phyloP scores from a whole-genome alignment of 306 rosid genomes.

The Quercus ilex region DNA sequence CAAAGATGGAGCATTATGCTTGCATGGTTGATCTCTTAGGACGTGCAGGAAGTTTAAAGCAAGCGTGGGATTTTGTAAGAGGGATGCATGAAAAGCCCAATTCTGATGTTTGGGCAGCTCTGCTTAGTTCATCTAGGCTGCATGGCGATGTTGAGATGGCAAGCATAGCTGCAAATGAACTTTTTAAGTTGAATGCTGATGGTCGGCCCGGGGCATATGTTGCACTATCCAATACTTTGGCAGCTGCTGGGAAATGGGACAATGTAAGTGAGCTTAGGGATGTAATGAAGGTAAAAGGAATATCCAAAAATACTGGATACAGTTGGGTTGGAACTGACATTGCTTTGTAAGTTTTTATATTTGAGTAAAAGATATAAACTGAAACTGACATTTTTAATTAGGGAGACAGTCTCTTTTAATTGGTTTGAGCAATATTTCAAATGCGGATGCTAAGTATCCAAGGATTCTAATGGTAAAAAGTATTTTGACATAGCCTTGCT shows the following conservation, averaged over 20 bases:
- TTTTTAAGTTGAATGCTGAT: slow-evolving; percentile 61
- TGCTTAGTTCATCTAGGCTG: slow-evolving; percentile 77
- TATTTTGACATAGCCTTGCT: too few species aligned
- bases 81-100: slow-evolving; percentile 70
- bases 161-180: slow-evolving; percentile 58
- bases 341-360: slow-evolving; percentile 25
- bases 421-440: background rate
- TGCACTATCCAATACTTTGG: slow-evolving; percentile 79
- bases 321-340: slow-evolving; percentile 71
- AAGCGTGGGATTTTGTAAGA: slow-evolving; percentile 71
- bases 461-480: too few species aligned
- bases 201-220: slow-evolving; percentile 82
- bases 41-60: slow-evolving; percentile 64
- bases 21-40: slow-evolving; percentile 92
- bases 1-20: slow-evolving; percentile 87
- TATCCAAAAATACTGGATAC: slow-evolving; percentile 61
- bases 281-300: slow-evolving; percentile 62
- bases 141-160: slow-evolving; percentile 81
- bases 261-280: slow-evolving; percentile 82
- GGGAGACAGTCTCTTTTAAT: background rate
- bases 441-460: too few species aligned
- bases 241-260: slow-evolving; percentile 90
- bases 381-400: background rate
- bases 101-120: slow-evolving; percentile 89
- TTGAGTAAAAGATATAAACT: background rate